These are phyloP conservation scores for Delphinella strobiligena DNA, from an alignment of 2,329 filamentous ascomycete species.

Conservation along the genomic window DNA sequence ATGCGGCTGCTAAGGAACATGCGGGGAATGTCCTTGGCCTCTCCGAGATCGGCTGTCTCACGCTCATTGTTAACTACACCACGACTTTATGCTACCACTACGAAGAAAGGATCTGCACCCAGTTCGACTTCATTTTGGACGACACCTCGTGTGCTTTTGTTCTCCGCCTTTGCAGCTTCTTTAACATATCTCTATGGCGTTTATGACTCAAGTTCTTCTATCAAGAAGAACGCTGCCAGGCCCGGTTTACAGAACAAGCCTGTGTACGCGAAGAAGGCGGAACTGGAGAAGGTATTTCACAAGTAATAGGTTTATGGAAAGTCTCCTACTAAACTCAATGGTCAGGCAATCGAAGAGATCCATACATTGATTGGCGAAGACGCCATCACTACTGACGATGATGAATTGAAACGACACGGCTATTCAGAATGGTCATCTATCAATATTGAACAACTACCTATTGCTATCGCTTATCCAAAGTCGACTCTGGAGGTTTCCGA, in stretches of 20 bases:
- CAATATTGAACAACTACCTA: slow-evolving; percentile 50
- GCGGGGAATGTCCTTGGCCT: too few relatives aligned
- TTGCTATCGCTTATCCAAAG: slow-evolving; percentile 53
- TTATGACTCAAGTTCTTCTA: slow-evolving; percentile 19
- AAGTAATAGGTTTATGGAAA: background rate
- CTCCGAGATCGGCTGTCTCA: too few relatives aligned
- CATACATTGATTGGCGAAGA: slow-evolving; percentile 43
- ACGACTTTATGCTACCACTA: too few relatives aligned
- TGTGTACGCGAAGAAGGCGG: slow-evolving; percentile 36
- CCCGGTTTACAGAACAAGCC: slow-evolving; percentile 17
- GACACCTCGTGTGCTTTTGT: slow-evolving; percentile 33
- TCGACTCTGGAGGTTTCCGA: slow-evolving; percentile 52
- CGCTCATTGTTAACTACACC: too few relatives aligned
- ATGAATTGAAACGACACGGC: slow-evolving; percentile 52
- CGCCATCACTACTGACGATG: slow-evolving; percentile 50
- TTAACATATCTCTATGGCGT: slow-evolving; percentile 40
- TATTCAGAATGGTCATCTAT: slow-evolving; percentile 61
- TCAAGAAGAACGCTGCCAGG: slow-evolving; percentile 1
- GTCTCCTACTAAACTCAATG: background rate
- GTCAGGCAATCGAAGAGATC: slow-evolving; percentile 45
- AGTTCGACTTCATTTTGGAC: slow-evolving; percentile 33
- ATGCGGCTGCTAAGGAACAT: too few relatives aligned
- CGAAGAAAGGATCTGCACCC: too few relatives aligned
- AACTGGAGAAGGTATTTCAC: slow-evolving; percentile 39
- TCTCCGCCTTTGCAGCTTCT: slow-evolving; percentile 38